Conservation (phyloP, 1,139 yeast genomes). For the Sugiyamaella novakii region DNA sequence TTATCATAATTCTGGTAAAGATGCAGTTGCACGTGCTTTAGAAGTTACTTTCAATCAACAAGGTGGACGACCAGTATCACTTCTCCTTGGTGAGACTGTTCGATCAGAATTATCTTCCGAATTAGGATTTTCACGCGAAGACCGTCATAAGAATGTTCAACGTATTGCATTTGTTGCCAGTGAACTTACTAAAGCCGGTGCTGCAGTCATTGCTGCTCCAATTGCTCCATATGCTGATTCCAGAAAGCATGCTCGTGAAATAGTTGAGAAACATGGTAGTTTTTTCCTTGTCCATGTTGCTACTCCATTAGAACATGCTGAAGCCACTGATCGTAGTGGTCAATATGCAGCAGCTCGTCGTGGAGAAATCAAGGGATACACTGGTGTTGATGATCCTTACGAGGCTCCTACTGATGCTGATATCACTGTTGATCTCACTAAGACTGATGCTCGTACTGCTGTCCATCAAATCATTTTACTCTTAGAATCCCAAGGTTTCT, state of each 20-base stretch:
- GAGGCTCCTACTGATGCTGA: conserved; percentile 56
- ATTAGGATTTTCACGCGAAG: conserved; percentile 47
- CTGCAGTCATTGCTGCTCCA: conserved; percentile 80
- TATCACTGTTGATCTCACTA: conserved; percentile 53
- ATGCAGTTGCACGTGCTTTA: conserved; percentile 76
- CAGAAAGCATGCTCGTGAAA: conserved; percentile 44
- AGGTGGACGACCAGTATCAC: conserved; percentile 83
- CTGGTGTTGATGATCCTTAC: conserved; percentile 51
- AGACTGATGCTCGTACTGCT: conserved; percentile 57
- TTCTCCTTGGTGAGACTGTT: conserved; percentile 56
- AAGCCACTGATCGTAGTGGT: conserved; percentile 53
- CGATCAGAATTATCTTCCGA: conserved; percentile 49
- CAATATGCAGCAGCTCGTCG: conserved; percentile 48
- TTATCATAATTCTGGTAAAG: conserved; percentile 58
- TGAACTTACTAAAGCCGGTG: conserved; percentile 85
- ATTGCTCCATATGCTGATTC: conserved; percentile 51
- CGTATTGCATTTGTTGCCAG: conserved; percentile 64
- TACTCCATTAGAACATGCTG: conserved; percentile 51
- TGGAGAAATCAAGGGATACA: conserved; percentile 52
- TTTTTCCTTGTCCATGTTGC: conserved; percentile 52
- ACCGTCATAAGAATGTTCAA: conserved; percentile 47
- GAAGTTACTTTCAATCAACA: conserved; percentile 90
- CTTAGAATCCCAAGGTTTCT: conserved; percentile 81
- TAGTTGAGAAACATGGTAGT: conserved; percentile 52
- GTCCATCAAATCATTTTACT: conserved; percentile 70